Conservation (phyloP, 176 grass and related monocot genomes). For the Cenchrus fungigraminus region DNA sequence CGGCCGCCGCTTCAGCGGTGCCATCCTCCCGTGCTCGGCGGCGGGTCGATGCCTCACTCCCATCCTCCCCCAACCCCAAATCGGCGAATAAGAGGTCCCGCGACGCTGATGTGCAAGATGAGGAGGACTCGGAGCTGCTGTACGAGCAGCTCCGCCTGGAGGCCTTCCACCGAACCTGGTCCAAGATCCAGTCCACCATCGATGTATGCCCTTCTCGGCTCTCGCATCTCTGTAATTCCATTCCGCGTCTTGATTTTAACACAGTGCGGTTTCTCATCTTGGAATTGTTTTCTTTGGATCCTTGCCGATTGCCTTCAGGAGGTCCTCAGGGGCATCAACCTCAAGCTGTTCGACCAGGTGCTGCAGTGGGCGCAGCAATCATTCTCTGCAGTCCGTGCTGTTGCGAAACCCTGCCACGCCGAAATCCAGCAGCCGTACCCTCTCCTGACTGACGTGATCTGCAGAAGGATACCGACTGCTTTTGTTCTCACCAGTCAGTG, state of each 20-base stretch:
- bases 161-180: slow-evolving; percentile 72
- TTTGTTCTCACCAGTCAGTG: slow-evolving; percentile 77
- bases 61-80: slow-evolving; percentile 45
- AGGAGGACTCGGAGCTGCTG: neutral
- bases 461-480: slow-evolving; percentile 70
- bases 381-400: slow-evolving; percentile 49
- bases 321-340: slow-evolving; percentile 72
- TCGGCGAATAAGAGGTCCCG: slow-evolving; percentile 56
- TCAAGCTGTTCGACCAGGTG: slow-evolving; percentile 82
- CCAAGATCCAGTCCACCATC: slow-evolving; percentile 80
- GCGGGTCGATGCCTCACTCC: slow-evolving; percentile 19
- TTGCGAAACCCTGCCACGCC: neutral
- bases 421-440: slow-evolving; percentile 75
- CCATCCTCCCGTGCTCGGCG: slow-evolving; percentile 19
- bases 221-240: neutral
- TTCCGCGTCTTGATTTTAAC: neutral
- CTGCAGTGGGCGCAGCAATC: slow-evolving; percentile 71
- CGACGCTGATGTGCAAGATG: neutral
- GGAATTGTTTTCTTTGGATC: slow-evolving; percentile 9
- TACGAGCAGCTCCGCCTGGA: slow-evolving; percentile 67
- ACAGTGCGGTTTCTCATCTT: slow-evolving; percentile 1
- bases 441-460: slow-evolving; percentile 60
- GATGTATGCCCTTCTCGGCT: slow-evolving; percentile 39
- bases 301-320: slow-evolving; percentile 42
- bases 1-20: slow-evolving; percentile 4